Conservation (phyloP, 2,329 filamentous ascomycete genomes). For the Cladosporium sp. region DNA sequence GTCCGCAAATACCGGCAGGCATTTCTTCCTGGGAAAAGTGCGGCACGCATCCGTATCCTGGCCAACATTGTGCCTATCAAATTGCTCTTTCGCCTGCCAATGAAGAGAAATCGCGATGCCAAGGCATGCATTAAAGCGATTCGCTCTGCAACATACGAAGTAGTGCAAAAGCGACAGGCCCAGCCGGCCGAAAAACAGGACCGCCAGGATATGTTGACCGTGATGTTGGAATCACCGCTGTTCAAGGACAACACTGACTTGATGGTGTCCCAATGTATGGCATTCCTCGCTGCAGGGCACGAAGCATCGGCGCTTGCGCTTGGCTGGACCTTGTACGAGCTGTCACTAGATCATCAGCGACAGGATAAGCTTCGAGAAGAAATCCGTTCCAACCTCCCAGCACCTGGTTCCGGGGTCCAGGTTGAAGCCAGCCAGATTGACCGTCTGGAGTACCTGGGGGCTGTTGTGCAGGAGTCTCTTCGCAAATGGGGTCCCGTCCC, state of each 20-base stretch:
- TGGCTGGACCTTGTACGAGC: conserved; percentile 69
- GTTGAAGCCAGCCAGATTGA: conserved; percentile 54
- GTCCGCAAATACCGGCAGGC: conserved; percentile 45
- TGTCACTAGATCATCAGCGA: conserved; percentile 65
- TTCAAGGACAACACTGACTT: conserved; percentile 49
- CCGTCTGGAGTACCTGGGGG: conserved; percentile 47
- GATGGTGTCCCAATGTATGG: conserved; percentile 55
- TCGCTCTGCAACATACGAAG: not conserved
- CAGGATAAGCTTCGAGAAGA: conserved; percentile 69
- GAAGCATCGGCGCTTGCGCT: conserved; percentile 75
- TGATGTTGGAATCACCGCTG: conserved; percentile 53
- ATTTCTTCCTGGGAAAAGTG: conserved; percentile 7
- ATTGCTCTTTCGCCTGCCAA: conserved; percentile 3
- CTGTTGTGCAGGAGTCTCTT: conserved; percentile 47
- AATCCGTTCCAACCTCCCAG: conserved; percentile 49
- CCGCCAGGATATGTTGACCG: conserved; percentile 44
- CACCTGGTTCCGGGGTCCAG: conserved; percentile 25
- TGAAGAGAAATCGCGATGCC: conserved; percentile 13
- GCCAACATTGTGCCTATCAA: conserved; percentile 8
- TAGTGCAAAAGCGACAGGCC: not conserved
- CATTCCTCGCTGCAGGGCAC: conserved; percentile 60
- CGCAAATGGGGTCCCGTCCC: conserved; percentile 51
- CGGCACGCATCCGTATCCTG: conserved; percentile 4
- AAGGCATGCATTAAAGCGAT: conserved; percentile 11
- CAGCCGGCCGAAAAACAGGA: conserved; percentile 26